Evolutionary conservation across 768 basidiomycete species (phyloP).

Genomic region (Kwoniella mangroviensis): DNA sequence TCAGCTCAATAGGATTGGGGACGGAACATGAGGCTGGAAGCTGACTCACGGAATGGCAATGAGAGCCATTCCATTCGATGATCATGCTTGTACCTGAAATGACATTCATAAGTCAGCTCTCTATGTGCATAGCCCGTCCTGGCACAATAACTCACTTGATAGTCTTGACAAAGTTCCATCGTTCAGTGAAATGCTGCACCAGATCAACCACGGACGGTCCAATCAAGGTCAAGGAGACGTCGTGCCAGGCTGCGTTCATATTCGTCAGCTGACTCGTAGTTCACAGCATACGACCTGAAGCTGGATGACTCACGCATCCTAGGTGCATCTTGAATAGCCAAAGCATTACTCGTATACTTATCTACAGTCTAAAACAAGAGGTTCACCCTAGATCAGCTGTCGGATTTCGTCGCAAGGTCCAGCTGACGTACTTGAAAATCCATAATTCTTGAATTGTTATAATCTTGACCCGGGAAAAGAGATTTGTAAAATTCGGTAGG

Average conservation of each 20-base stretch:
- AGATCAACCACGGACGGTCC: slow-evolving; percentile 86
- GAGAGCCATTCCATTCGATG: slow-evolving; percentile 57
- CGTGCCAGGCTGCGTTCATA: slow-evolving; percentile 73
- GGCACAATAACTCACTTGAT: slow-evolving; percentile 29
- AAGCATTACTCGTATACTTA: slow-evolving; percentile 59
- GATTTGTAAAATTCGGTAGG: slow-evolving; percentile 80
- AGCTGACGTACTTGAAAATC: slow-evolving; percentile 50
- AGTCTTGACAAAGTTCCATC: slow-evolving; percentile 64
- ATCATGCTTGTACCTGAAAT: slow-evolving; percentile 53
- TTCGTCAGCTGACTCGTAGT: slow-evolving; percentile 14
- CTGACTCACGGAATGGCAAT: slow-evolving; percentile 51
- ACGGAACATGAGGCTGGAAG: background rate
- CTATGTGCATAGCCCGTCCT: no score
- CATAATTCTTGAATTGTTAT: slow-evolving; percentile 60
- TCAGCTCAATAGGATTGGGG: no score
- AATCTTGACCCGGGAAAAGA: slow-evolving; percentile 80
- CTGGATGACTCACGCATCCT: slow-evolving; percentile 48
- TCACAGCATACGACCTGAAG: background rate
- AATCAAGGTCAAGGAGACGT: slow-evolving; percentile 64
- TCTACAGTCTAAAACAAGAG: slow-evolving; percentile 65
- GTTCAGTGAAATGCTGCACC: slow-evolving; percentile 87
- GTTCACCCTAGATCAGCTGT: slow-evolving; percentile 1
- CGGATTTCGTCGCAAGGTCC: background rate
- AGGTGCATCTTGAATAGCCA: slow-evolving; percentile 56
- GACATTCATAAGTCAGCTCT: background rate